These are phyloP conservation scores for Vanderwaltozyma polyspora DNA, from an alignment of 805 yeast species.

Conservation along the genomic window DNA sequence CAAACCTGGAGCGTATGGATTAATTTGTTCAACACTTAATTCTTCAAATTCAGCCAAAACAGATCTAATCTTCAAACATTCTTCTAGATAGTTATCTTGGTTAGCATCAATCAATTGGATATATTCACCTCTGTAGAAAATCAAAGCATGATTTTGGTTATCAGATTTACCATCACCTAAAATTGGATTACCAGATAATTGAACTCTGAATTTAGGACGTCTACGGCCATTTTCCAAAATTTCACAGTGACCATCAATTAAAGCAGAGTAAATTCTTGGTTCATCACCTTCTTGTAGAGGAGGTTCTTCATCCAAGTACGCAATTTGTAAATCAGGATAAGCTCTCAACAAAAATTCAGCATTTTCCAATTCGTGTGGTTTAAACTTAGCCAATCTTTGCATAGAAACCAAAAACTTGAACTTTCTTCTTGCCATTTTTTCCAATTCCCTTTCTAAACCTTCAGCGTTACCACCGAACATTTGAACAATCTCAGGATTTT, in stretches of 20 bases:
- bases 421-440: constrained; percentile 75
- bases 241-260: constrained; percentile 73
- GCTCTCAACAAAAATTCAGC: constrained; percentile 74
- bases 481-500: constrained; percentile 89
- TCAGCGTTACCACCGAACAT: constrained; percentile 98
- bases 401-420: constrained; percentile 72
- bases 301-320: constrained; percentile 89
- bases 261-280: constrained; percentile 59
- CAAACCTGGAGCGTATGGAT: constrained; percentile 51
- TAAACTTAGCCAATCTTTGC: constrained; percentile 70
- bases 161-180: constrained; percentile 93
- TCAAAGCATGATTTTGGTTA: constrained; percentile 79
- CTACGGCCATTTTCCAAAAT: constrained; percentile 59
- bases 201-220: constrained; percentile 65
- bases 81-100: constrained; percentile 91
- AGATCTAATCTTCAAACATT: constrained; percentile 80
- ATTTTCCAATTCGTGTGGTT: constrained; percentile 63
- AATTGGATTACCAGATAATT: constrained; percentile 73
- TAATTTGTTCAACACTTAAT: constrained; percentile 37
- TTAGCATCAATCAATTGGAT: constrained; percentile 92
- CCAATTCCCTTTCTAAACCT: constrained; percentile 87
- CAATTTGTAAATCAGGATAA: constrained; percentile 78
- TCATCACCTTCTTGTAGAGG: constrained; percentile 59
- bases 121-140: constrained; percentile 87
- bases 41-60: constrained; percentile 89